These are phyloP conservation scores for Ilex paraguariensis DNA, from an alignment of 305 asterid species.

Conservation along the genomic window DNA sequence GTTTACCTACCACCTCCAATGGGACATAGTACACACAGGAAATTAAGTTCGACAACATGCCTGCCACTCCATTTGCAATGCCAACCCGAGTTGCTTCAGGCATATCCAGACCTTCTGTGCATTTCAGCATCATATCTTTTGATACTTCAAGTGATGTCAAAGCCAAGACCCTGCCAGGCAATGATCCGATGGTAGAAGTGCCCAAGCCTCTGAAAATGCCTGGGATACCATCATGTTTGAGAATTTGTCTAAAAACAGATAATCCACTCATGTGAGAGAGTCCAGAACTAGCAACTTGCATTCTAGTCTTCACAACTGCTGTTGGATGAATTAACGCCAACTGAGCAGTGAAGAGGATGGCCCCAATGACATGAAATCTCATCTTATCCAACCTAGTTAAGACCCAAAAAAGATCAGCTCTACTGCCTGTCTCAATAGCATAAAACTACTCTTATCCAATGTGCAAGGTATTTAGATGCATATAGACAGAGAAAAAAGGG, in stretches of 20 bases:
- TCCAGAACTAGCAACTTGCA: constrained; percentile 81
- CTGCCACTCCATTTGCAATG: constrained; percentile 75
- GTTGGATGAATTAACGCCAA: constrained; percentile 88
- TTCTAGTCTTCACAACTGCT: constrained; percentile 81
- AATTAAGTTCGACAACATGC: constrained; percentile 79
- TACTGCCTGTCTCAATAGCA: background rate
- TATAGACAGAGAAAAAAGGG: background rate
- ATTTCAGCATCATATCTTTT: constrained; percentile 65
- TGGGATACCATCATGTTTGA: constrained; percentile 52
- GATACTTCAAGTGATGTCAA: constrained; percentile 84
- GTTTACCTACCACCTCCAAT: constrained; percentile 73
- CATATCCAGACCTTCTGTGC: constrained; percentile 50
- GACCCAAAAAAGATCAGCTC: background rate
- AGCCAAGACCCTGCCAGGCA: constrained; percentile 94
- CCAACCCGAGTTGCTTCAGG: constrained; percentile 78
- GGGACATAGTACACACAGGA: constrained; percentile 87
- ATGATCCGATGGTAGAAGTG: constrained; percentile 76
- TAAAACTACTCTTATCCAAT: background rate
- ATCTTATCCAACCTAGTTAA: constrained; percentile 68
- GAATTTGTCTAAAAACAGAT: constrained; percentile 55
- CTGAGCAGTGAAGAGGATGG: constrained; percentile 80
- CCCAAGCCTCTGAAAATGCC: constrained; percentile 87
- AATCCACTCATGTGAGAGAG: constrained; percentile 49
- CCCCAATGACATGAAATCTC: constrained; percentile 77
- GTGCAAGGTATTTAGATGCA: background rate